phyloP scores from a whole-genome alignment of 73 alveolate genomes.

The Paramecium caudatum region DNA sequence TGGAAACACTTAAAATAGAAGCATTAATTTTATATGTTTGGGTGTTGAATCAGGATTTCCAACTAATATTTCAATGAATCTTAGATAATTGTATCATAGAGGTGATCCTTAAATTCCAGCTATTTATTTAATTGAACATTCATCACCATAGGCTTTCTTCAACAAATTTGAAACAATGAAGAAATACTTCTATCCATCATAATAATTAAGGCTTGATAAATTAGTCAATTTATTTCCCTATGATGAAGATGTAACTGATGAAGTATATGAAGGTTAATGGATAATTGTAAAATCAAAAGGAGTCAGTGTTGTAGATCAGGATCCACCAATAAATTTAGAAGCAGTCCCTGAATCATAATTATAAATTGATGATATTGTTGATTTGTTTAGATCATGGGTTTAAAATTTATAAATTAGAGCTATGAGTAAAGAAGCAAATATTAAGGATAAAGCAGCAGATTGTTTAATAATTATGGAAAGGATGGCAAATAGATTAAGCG shows the following conservation, averaged over 20 bases:
- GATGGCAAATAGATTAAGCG: constrained; percentile 38
- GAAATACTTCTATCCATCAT: constrained; percentile 36
- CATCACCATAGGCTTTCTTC: constrained; percentile 34
- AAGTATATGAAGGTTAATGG: constrained; percentile 67
- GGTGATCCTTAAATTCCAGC: constrained; percentile 77
- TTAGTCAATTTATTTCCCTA: constrained; percentile 34
- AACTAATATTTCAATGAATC: constrained; percentile 70
- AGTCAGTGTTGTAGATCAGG: neutral
- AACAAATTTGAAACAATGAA: constrained; percentile 50
- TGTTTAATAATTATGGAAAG: neutral
- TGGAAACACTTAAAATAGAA: constrained; percentile 17
- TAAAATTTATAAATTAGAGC: constrained; percentile 35
- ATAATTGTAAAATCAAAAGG: neutral
- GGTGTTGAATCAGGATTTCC: constrained; percentile 77
- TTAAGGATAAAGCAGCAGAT: constrained; percentile 40
- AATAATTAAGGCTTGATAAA: neutral
- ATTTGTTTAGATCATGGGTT: constrained; percentile 45
- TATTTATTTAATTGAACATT: constrained; percentile 56
- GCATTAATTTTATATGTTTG: constrained; percentile 64
- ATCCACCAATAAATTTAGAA: neutral
- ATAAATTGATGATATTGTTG: constrained; percentile 67
- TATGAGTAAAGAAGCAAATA: neutral
- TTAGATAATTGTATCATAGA: constrained; percentile 72
- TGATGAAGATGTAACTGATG: constrained; percentile 50
- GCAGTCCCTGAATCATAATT: constrained; percentile 28